Evolutionary conservation across 352 stramenopile species (phyloP).

Genomic region (Globisporangium mamillatum): DNA sequence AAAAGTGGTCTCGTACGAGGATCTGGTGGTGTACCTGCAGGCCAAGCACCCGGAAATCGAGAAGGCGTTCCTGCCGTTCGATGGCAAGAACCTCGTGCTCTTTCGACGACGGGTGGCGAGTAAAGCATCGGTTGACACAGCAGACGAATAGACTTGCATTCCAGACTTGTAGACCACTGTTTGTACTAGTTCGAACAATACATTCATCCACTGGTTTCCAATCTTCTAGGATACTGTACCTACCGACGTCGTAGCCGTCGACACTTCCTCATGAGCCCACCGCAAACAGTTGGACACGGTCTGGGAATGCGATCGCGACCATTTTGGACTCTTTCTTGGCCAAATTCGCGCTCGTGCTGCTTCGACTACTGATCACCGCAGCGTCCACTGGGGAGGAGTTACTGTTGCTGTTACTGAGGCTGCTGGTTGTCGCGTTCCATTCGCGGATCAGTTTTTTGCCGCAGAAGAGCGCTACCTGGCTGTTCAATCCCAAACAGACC

Average conservation of each 20-base stretch:
- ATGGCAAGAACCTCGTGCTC: slow-evolving; percentile 85
- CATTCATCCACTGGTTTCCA: neutral
- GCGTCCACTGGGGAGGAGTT: slow-evolving; percentile 30
- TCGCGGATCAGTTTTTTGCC: slow-evolving; percentile 29
- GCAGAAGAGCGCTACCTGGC: slow-evolving; percentile 38
- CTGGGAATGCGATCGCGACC: slow-evolving; percentile 28
- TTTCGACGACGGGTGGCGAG: slow-evolving; percentile 31
- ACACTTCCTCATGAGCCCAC: slow-evolving; percentile 6
- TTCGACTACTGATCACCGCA: slow-evolving; percentile 11
- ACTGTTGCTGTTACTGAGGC: neutral
- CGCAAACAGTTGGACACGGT: slow-evolving; percentile 29
- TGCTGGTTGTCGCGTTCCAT: slow-evolving; percentile 19
- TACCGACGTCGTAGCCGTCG: neutral
- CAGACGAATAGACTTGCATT: neutral
- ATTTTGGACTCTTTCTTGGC: slow-evolving; percentile 4
- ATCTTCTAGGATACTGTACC: neutral
- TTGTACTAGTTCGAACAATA: neutral
- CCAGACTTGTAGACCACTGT: neutral
- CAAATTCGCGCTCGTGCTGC: neutral
- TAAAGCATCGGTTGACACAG: neutral
- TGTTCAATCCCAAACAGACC: slow-evolving; percentile 36
- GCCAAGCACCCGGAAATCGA: slow-evolving; percentile 67
- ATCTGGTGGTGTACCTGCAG: slow-evolving; percentile 75
- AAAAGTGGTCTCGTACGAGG: slow-evolving; percentile 73
- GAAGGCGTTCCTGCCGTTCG: slow-evolving; percentile 65